Evolutionary conservation across 73 alveolate species (phyloP).

Genomic region (Tetrahymena malaccensis): DNA sequence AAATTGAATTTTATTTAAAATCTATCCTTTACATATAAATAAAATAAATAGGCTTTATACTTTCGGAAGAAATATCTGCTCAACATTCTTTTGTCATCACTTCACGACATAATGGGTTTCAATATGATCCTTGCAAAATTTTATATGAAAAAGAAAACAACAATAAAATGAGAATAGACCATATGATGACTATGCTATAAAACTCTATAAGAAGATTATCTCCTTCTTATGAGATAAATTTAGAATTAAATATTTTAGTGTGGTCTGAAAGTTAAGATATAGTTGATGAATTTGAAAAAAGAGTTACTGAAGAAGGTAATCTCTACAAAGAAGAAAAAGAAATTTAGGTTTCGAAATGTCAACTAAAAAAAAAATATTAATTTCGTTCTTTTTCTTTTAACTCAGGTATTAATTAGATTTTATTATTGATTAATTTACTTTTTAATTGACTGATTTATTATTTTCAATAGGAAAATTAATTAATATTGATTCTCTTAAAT

Average conservation of each 20-base stretch:
- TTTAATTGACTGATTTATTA: no score
- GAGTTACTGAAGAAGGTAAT: not conserved
- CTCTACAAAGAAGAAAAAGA: not conserved
- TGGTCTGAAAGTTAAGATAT: not conserved
- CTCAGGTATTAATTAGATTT: not conserved
- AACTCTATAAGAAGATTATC: not conserved
- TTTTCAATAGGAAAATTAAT: no score
- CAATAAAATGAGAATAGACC: not conserved
- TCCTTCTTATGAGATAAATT: not conserved
- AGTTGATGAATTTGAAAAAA: not conserved
- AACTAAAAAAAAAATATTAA: not conserved
- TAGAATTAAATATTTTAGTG: not conserved
- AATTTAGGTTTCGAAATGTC: not conserved
- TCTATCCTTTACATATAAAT: not conserved
- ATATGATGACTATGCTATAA: no score
- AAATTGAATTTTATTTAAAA: no score
- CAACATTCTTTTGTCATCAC: not conserved
- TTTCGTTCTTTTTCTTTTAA: not conserved
- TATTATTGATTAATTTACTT: not conserved
- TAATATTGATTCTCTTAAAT: not conserved
- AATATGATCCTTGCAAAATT: not conserved
- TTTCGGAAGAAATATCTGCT: not conserved
- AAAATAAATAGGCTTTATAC: not conserved
- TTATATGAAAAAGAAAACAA: not conserved
- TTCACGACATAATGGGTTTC: not conserved